phyloP scores from a whole-genome alignment of 768 basidiomycete genomes.

The Russula sp. region DNA sequence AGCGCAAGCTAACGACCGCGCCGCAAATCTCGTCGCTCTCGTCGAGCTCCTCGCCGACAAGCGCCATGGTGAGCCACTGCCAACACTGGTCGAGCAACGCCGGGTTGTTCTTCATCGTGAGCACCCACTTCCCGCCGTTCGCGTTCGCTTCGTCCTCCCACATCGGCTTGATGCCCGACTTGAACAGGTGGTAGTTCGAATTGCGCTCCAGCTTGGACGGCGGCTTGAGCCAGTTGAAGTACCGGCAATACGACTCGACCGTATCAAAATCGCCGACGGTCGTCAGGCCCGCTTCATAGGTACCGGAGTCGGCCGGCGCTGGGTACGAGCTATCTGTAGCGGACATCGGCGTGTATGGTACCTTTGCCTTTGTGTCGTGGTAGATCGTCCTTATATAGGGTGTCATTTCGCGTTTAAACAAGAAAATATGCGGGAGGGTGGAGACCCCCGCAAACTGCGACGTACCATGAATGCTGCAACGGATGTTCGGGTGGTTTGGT shows the following conservation, averaged over 20 bases:
- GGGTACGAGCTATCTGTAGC: conserved; percentile 23
- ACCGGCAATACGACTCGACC: conserved; percentile 84
- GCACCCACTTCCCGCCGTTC: conserved; percentile 89
- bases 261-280: conserved; percentile 87
- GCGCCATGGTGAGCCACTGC: conserved; percentile 85
- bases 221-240: conserved; percentile 91
- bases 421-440: neutral
- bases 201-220: conserved; percentile 84
- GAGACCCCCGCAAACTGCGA: conserved; percentile 1
- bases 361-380: conserved; percentile 79
- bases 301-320: conserved; percentile 52
- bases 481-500: conserved; percentile 74
- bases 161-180: conserved; percentile 91
- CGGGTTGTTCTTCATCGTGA: conserved; percentile 86
- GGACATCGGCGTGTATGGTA: conserved; percentile 46
- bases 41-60: conserved; percentile 69
- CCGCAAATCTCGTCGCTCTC: conserved; percentile 77
- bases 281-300: conserved; percentile 81
- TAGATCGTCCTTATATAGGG: conserved; percentile 65
- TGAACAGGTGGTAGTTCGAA: conserved; percentile 94
- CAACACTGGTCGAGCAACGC: conserved; percentile 78
- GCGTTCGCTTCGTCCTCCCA: conserved; percentile 95
- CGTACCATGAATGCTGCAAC: conserved; percentile 75
- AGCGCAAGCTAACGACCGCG: conserved; percentile 79
- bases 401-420: neutral